These are phyloP conservation scores for Microsporum ferrugineum DNA, from an alignment of 2,329 filamentous ascomycete species.

Conservation along the genomic window DNA sequence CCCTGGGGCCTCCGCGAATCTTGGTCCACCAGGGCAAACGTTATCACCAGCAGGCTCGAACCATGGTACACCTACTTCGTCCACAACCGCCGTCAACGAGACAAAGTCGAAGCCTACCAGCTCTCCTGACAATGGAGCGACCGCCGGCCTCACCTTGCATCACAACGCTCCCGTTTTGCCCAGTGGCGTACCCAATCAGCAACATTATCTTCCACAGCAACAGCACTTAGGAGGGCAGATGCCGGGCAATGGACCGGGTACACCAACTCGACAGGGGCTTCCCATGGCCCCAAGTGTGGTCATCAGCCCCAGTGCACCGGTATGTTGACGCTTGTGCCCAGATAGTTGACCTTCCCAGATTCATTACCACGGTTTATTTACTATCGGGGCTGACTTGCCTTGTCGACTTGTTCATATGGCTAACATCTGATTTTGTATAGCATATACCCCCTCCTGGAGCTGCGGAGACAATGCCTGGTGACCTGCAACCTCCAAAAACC, in stretches of 20 bases:
- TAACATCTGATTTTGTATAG: conserved; percentile 35
- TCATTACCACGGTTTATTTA: neutral
- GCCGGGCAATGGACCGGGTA: conserved; percentile 43
- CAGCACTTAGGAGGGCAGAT: conserved; percentile 24
- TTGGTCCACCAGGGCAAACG: conserved; percentile 21
- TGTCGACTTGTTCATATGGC: neutral
- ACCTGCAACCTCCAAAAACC: conserved; percentile 85
- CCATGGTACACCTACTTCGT: conserved; percentile 71
- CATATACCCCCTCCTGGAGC: conserved; percentile 87
- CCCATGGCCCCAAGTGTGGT: conserved; percentile 73
- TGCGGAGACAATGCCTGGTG: conserved; percentile 94
- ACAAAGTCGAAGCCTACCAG: conserved; percentile 63
- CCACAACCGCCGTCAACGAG: conserved; percentile 76
- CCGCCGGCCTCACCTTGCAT: conserved; percentile 16
- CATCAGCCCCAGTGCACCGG: conserved; percentile 87
- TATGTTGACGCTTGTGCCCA: conserved; percentile 41
- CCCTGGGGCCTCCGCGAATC: conserved; percentile 46
- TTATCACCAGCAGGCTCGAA: conserved; percentile 51
- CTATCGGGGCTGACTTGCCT: neutral
- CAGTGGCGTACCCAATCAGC: conserved; percentile 23
- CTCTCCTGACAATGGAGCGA: conserved; percentile 28
- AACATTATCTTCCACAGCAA: conserved; percentile 30
- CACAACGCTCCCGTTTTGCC: conserved; percentile 21
- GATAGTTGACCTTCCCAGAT: neutral
- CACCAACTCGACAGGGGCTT: conserved; percentile 49